Evolutionary conservation across 2,329 filamentous ascomycete genomes (phyloP), one percentile per base, ranked within the genome.

Genomic region (Fusarium longipes): DNA sequence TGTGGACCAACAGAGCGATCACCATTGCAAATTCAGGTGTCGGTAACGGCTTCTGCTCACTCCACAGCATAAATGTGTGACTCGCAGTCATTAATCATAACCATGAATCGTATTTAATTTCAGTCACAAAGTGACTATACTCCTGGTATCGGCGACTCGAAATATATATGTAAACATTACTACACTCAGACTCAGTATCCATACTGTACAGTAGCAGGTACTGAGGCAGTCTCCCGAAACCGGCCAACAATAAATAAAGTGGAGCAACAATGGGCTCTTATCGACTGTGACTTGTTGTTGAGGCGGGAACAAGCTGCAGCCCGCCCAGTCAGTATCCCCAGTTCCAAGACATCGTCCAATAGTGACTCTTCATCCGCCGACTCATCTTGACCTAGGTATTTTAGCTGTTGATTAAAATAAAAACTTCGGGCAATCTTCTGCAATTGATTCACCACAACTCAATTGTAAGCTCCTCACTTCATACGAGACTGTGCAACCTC

Each of bases 1-100:
- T 60, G 48, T 60, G 27, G 25, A 56, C 60, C 65, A 72, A 70
- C 69, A 55, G 48, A 42, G 43, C 47, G 38, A 49, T 48, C 39
- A 27, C 43, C 42, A 67, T 71, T 72, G 61, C 58, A 72, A 71
- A 71, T 69, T 59, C 68, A 57, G 42, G 33, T 45, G 36, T 61
- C 40, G 35, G 58, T 59, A 42, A 58, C 54, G 64, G 27, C 27
- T 38, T 33, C 18, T 36, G 32, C 29, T 15, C 25, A 38, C 18
- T 25, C 22, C 43, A 25, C 20, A 39, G 20, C 6, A 10, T 25
- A 14, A 10, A 22, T 11, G 11, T 32, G 35, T 54, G 20, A 20
- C 30, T 35, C 10, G 6, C 22, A 30, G 8, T n/a, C 15, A 29
- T 32, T 14, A n/a, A 17, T 30, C 25, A 5, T 22, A 9, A 6